phyloP scores from a whole-genome alignment of 139 green algal genomes.

The Chlorella sp. region DNA sequence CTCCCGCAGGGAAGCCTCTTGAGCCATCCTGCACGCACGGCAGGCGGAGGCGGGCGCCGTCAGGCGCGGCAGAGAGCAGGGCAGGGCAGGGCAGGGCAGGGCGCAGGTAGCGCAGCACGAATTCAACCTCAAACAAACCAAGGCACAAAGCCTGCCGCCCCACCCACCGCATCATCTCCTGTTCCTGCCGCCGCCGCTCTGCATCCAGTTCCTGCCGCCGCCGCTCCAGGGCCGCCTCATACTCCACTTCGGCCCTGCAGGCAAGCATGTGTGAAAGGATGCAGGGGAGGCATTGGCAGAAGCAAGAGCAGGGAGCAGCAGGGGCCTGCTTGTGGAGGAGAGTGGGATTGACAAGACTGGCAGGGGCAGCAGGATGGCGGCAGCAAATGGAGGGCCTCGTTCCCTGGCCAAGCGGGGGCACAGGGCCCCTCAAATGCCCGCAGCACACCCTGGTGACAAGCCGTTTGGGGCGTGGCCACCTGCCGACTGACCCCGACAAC shows the following conservation, averaged over 20 bases:
- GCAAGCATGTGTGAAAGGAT: neutral
- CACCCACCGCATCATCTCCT: slow-evolving; percentile 62
- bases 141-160: neutral
- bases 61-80: no score
- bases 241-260: slow-evolving; percentile 39
- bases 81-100: no score
- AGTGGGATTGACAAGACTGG: neutral
- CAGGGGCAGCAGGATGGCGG: no score
- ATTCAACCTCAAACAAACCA: neutral
- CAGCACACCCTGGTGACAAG: no score
- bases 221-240: slow-evolving; percentile 74
- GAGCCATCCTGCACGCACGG: slow-evolving; percentile 2
- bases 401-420: no score
- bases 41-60: neutral
- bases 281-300: neutral
- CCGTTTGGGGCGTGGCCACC: no score
- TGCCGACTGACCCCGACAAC: no score
- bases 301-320: neutral
- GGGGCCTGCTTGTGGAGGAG: neutral
- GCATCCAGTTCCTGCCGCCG: slow-evolving; percentile 68
- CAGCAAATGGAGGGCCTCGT: no score
- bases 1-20: slow-evolving; percentile 43
- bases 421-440: no score
- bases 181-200: slow-evolving; percentile 45
- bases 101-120: neutral